Base-by-base conservation (phyloP, 2,329 filamentous ascomycete species). In the Ceratocystis cubensis region DNA sequence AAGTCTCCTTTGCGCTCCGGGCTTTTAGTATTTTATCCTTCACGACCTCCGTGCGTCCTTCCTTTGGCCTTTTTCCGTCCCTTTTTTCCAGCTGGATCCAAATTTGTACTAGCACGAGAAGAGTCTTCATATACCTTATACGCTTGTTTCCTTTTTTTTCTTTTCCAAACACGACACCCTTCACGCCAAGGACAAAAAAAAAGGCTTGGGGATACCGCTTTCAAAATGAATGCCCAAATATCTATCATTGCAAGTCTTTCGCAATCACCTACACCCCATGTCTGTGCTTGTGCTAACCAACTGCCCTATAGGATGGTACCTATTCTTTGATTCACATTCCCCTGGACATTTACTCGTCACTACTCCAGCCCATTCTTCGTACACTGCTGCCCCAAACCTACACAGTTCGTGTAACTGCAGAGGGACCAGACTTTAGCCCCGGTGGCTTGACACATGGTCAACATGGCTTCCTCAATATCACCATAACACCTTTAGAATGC, bases 281-380 rank as follows among this genome's bases (percentile, higher is more conserved):
- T 41, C n/a, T 37, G n/a, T 37, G 53, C 20, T 30, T n/a, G n/a
- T 63, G 10, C 20, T 56, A 53, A 37, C 46, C 17, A 41, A 15
- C 22, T 50, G 17, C 53, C 20, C 37, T 30, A 68, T 78, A 97
- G 94, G 88, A 96, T 72, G 91, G 91, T 71, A 87, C 86, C 69
- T 85, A 96, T 72, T 91, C 87, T 72, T 81, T 99, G 69, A 91
- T 97, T 72, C 92, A 96, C 75, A 92, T 97, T 67, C 92, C 93
- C 1, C 78, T 95, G 69, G 80, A 86, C 65, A 81, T 94, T 61
- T 88, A 96, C 75, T 80, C 87, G 4, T 83, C 81, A 70, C 90
- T 96, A 71, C 78, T 96, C 17, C 91, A 95, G 73, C 87, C 92
- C 1, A 92, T 97, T 70, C 80, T 96, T n/a, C 86, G 87, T 71